These are phyloP conservation scores for Podila horticola DNA, from an alignment of 192 early-diverging fungal genomes.

Conservation along the genomic window DNA sequence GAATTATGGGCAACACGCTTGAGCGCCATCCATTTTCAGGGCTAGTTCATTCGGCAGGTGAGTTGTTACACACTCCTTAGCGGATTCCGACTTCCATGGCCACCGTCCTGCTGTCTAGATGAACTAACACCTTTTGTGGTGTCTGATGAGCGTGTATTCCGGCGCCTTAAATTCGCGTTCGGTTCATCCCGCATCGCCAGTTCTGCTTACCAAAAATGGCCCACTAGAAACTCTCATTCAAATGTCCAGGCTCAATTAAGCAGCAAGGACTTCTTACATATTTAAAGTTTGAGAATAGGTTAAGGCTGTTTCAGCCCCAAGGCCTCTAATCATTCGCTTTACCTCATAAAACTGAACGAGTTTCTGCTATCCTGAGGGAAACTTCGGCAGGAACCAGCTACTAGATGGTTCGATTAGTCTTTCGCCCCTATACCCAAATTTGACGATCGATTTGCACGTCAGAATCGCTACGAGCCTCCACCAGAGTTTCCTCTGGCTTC, in stretches of 20 bases:
- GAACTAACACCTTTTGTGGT: constrained; percentile 87
- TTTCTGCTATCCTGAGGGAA: constrained; percentile 86
- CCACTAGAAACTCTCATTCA: constrained; percentile 87
- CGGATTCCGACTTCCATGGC: constrained; percentile 87
- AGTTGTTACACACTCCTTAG: constrained; percentile 80
- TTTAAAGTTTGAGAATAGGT: constrained; percentile 89
- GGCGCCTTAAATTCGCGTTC: constrained; percentile 81
- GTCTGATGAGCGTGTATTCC: constrained; percentile 76
- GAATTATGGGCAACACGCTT: constrained; percentile 81
- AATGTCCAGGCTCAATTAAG: constrained; percentile 73
- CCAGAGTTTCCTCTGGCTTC: constrained; percentile 85
- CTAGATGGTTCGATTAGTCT: constrained; percentile 88
- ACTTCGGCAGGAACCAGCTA: constrained; percentile 88
- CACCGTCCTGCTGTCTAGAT: constrained; percentile 85
- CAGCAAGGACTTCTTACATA: constrained; percentile 77
- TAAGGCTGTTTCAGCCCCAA: constrained; percentile 78
- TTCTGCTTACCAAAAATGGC: constrained; percentile 93
- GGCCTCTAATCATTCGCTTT: constrained; percentile 88
- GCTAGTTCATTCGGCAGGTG: constrained; percentile 65
- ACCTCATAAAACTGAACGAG: constrained; percentile 81
- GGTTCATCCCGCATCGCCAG: constrained; percentile 90
- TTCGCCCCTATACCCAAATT: constrained; percentile 87
- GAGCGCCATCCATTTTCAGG: constrained; percentile 70
- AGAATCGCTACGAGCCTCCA: constrained; percentile 81
- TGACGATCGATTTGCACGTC: constrained; percentile 82